These are phyloP conservation scores for Rhizomucor miehei DNA, from an alignment of 371 early-diverging fungal genomes.

Conservation along the genomic window DNA sequence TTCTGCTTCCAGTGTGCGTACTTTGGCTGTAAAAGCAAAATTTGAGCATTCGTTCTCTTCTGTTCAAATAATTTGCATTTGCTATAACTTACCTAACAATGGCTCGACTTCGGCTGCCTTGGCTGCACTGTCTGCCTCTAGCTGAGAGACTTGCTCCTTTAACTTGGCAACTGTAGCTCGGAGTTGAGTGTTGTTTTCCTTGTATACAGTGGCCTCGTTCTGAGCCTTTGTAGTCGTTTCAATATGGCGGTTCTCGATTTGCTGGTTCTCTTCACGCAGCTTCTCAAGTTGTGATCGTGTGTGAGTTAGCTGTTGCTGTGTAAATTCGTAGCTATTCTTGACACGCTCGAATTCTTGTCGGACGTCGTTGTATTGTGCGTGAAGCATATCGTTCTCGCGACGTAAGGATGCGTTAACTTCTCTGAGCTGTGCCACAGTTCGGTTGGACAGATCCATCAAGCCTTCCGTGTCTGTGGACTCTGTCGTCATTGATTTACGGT, in stretches of 20 bases:
- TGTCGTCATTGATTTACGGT: not conserved
- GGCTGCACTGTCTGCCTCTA: slow-evolving; percentile 6
- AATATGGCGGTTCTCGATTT: not conserved
- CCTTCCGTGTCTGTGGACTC: slow-evolving; percentile 1
- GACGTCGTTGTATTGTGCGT: slow-evolving; percentile 15
- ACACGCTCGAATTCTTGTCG: slow-evolving; percentile 12
- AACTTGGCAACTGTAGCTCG: slow-evolving; percentile 4
- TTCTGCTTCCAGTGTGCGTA: slow-evolving; percentile 9
- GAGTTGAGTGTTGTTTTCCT: slow-evolving; percentile 14
- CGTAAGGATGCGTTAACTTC: slow-evolving; percentile 18
- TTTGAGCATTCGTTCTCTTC: not conserved
- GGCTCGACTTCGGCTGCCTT: slow-evolving; percentile 15
- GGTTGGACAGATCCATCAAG: slow-evolving; percentile 1
- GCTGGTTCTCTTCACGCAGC: slow-evolving; percentile 9
- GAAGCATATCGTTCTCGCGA: slow-evolving; percentile 20
- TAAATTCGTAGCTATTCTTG: slow-evolving; percentile 16
- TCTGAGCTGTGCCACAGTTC: slow-evolving; percentile 12
- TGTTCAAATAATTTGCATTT: not conserved
- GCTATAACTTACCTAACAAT: slow-evolving; percentile 10
- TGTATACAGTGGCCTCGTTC: slow-evolving; percentile 17
- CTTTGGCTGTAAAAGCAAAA: slow-evolving; percentile 7
- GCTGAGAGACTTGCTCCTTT: not conserved
- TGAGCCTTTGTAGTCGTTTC: slow-evolving; percentile 4
- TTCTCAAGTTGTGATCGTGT: slow-evolving; percentile 13
- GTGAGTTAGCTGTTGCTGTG: slow-evolving; percentile 11